Evolutionary conservation across 1,284 basidiomycete genomes (phyloP).

Genomic region (Ganoderma resinaceum): DNA sequence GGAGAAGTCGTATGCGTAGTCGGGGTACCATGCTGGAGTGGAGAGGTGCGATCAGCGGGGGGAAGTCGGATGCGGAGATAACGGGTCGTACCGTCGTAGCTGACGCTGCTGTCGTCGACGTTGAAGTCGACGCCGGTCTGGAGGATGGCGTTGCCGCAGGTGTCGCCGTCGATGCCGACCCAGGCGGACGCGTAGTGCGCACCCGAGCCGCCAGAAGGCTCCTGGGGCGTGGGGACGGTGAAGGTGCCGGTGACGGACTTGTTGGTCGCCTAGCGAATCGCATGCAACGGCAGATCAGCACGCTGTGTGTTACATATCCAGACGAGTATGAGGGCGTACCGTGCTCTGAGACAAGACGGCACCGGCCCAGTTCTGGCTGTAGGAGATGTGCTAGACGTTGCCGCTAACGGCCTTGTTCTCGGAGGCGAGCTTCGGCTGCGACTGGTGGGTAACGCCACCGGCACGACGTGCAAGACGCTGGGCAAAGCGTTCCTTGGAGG

Average conservation of each 20-base stretch:
- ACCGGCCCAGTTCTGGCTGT: conserved; percentile 39
- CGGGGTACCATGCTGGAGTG: conserved; percentile 40
- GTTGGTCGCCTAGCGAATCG: conserved; percentile 32
- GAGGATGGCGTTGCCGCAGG: too few relatives aligned
- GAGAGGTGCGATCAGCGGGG: neutral
- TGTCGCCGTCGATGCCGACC: too few relatives aligned
- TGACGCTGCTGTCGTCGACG: conserved; percentile 31
- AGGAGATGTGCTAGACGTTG: conserved; percentile 30
- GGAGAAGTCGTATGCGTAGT: conserved; percentile 42
- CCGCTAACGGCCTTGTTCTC: conserved; percentile 4
- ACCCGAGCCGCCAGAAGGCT: conserved; percentile 29
- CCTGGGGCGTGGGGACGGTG: conserved; percentile 37
- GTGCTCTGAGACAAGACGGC: conserved; percentile 29
- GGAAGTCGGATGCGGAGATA: too few relatives aligned
- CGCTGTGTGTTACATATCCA: too few relatives aligned
- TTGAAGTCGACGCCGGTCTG: conserved; percentile 41
- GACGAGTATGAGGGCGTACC: conserved; percentile 20
- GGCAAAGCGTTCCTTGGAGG: conserved; percentile 10
- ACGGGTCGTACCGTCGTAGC: conserved; percentile 34
- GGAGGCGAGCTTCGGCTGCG: conserved; percentile 24
- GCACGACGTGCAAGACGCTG: conserved; percentile 28
- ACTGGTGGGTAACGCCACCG: conserved; percentile 20
- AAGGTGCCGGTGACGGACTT: conserved; percentile 42
- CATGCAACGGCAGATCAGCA: neutral
- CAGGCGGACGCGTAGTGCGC: too few relatives aligned